phyloP scores from a whole-genome alignment of 495 filamentous ascomycete genomes.

The Penicillium crystallinum region DNA sequence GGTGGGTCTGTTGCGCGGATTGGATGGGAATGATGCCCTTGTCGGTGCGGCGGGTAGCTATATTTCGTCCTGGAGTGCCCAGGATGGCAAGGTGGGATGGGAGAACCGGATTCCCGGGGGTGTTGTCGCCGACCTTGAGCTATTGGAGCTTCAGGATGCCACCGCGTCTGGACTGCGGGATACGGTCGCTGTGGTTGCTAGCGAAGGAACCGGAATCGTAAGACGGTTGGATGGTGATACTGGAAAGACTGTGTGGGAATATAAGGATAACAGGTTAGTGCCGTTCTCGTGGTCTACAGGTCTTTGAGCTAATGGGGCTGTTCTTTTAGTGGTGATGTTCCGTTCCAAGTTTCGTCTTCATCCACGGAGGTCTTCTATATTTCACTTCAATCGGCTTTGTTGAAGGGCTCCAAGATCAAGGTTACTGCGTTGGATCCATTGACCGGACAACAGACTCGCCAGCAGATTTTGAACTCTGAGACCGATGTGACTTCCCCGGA shows the following conservation, averaged over 20 bases:
- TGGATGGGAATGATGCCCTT: slow-evolving; percentile 67
- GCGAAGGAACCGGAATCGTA: slow-evolving; percentile 48
- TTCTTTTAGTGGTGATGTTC: slow-evolving; percentile 53
- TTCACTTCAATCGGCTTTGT: slow-evolving; percentile 60
- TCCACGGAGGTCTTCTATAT: slow-evolving; percentile 70
- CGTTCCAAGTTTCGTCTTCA: slow-evolving; percentile 75
- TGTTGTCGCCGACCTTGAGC: slow-evolving; percentile 69
- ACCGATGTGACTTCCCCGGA: slow-evolving; percentile 61
- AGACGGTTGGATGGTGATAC: slow-evolving; percentile 65
- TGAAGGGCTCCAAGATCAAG: slow-evolving; percentile 66
- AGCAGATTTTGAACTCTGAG: slow-evolving; percentile 65
- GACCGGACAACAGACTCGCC: slow-evolving; percentile 61
- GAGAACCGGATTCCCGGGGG: slow-evolving; percentile 50
- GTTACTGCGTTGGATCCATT: slow-evolving; percentile 65
- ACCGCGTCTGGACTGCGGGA: slow-evolving; percentile 52
- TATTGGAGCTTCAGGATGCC: slow-evolving; percentile 65
- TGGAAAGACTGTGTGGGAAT: slow-evolving; percentile 77
- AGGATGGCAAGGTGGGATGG: slow-evolving; percentile 76
- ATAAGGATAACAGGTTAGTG: slow-evolving; percentile 53
- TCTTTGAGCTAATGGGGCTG: slow-evolving; percentile 19
- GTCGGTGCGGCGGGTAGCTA: slow-evolving; percentile 61
- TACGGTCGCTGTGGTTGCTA: slow-evolving; percentile 61
- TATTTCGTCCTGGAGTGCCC: slow-evolving; percentile 78
- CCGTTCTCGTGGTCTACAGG: neutral
- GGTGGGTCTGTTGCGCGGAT: slow-evolving; percentile 59